Evolutionary conservation across 768 basidiomycete genomes (phyloP).

Genomic region (Pulveroboletus sp.): DNA sequence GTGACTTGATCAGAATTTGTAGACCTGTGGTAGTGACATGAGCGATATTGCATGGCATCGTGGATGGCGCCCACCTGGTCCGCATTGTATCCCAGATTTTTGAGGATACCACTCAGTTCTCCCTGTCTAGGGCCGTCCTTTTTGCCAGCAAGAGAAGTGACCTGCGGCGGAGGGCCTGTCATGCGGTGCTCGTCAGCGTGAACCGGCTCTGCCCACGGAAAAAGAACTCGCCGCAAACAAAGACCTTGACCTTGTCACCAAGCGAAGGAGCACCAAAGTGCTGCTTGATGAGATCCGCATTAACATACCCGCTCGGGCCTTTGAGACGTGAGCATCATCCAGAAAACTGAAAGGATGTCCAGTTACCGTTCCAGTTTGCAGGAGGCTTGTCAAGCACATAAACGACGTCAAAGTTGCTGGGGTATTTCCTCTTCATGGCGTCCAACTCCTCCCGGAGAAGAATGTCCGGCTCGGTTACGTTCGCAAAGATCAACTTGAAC

Average conservation of each 20-base stretch:
- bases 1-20: conserved; percentile 38
- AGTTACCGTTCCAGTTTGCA: conserved; percentile 55
- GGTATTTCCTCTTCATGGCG: conserved; percentile 61
- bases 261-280: conserved; percentile 62
- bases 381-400: conserved; percentile 83
- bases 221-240: conserved; percentile 74
- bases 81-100: conserved; percentile 80
- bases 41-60: background rate
- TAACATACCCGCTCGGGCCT: conserved; percentile 76
- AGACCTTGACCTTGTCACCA: conserved; percentile 81
- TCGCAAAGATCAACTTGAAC: conserved; percentile 90
- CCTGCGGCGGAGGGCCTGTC: conserved; percentile 78
- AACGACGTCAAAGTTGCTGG: conserved; percentile 73
- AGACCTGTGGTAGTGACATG: conserved; percentile 30
- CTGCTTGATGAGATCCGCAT: conserved; percentile 67
- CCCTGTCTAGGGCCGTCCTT: conserved; percentile 87
- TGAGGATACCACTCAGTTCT: conserved; percentile 74
- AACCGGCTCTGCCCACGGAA: background rate
- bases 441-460: conserved; percentile 81
- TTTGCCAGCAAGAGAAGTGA: conserved; percentile 83
- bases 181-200: background rate
- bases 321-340: conserved; percentile 5
- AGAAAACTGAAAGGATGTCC: background rate
- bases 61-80: conserved; percentile 62
- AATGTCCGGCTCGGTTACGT: conserved; percentile 88